Base-by-base conservation (phyloP, 106 monocot species). In the Acorus gramineus region DNA sequence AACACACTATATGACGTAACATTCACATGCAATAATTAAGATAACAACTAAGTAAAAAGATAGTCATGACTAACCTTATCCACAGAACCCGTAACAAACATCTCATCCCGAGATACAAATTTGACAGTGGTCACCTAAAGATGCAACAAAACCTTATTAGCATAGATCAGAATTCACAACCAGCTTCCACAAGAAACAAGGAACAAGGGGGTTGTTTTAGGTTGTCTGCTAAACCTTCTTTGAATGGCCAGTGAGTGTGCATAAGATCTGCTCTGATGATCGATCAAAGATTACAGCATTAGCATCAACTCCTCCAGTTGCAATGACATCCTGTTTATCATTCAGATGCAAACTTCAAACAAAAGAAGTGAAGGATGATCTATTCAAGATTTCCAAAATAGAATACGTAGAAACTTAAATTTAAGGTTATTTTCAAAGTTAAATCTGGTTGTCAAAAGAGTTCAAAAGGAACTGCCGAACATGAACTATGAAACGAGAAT, bases 271-370 rank as follows among this genome's bases (percentile, higher is more conserved):
- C 50, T 87, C 90, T 12, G 96, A 75, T 55, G 78, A 66, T 58
- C 85, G 82, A 73, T 91, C 81, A 80, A 91, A 96, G 69, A 96
- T 47, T 62, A 96, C 91, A 60, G 85, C 96, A 81, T 87, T 85
- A 65, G 90, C 69, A 81, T 96, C 96, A 65, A 81, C 60, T 54
- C 91, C 96, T 2, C 87, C 96, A 62, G 85, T 96, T 57, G 87
- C 96, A 76, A 96, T 83, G 46, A 96, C 62, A 54, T 96, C 96
- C 96, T 96, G 82, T 47, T 10, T 72, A 13, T 61, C 49, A 67
- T 61, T 13, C 53, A 72, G 6, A 64, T 52, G n/a, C 5, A 65
- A 11, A 44, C 11, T 53, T 56, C 47, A 66, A 67, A 66, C 4
- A 50, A 47, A 50, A 57, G 43, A 63, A 2, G n/a, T 14, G 50